Base-by-base conservation (phyloP, 768 basidiomycete species). In the Tricholoma flavovirens region DNA sequence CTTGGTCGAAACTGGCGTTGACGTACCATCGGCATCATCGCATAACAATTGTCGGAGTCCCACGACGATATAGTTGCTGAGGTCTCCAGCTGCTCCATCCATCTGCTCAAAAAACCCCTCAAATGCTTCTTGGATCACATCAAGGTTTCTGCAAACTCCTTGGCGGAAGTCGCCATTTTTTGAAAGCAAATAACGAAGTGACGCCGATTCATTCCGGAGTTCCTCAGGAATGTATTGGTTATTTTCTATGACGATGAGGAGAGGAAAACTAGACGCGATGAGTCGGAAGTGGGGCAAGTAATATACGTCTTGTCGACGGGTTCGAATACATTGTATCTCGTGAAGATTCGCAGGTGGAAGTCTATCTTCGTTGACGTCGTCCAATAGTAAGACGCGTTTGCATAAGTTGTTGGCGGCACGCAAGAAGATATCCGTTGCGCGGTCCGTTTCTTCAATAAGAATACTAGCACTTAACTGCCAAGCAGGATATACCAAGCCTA, bases 401-500 rank as follows among this genome's bases (percentile, higher is more conserved):
- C 84, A 88, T 22, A 92, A 70, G 8, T 71, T 70, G 59, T 87
- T 90, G 19, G 85, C 83, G 6, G 86, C 81, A 35, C 73, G 74
- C 26, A 93, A 71, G 54, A 84, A 83, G 3, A 75, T 73, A 43
- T 78, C 73, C 2, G 78, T 67, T n/a, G 75, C 63, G 22, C 72
- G 68, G 0, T 71, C 71, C 54, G 78, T 75, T 36, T 73, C 71
- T 21, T 62, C 64, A 0, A 67, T 61, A 1, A 70, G 63, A 42
- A 74, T 65, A 9, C 70, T 69, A 11, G 83, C 80, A n/a, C 75
- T 80, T 19, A 79, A 71, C 50, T 77, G 73, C 90, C 90, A 93
- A 4, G 84, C 82, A 17, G 87, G 88, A 66, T 89, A 91, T n/a
- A 90, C 79, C 15, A 93, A 68, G 12, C 89, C 88, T 54, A 77